Conservation (phyloP, 1,284 basidiomycete species). For the Puccinia triticina region DNA sequence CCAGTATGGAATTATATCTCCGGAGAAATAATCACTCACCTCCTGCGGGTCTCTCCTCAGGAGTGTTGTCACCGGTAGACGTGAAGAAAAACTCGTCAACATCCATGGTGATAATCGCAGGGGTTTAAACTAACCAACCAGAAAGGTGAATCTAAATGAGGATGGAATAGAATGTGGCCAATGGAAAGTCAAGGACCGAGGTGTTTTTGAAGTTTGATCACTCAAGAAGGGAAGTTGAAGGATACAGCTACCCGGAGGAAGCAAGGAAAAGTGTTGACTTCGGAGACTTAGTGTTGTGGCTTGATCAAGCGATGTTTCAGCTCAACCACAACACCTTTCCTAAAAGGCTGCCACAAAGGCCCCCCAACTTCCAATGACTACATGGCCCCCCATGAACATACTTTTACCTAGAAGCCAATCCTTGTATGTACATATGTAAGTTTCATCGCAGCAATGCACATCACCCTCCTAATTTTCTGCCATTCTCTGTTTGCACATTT, state of each 20-base stretch:
- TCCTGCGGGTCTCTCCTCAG: background rate
- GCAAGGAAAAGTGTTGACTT: background rate
- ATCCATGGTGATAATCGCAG: background rate
- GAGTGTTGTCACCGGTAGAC: background rate
- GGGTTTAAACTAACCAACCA: background rate
- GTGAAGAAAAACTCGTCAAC: constrained; percentile 2
- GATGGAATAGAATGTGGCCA: background rate
- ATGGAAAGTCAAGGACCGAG: no score
- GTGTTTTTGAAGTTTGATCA: no score
- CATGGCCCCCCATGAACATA: no score
- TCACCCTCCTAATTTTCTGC: no score
- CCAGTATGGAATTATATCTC: background rate
- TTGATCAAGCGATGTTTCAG: background rate
- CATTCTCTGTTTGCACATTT: no score
- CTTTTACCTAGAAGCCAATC: no score
- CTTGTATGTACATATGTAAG: no score
- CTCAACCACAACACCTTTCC: background rate
- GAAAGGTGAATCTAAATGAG: background rate
- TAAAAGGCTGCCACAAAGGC: background rate
- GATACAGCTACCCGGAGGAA: background rate
- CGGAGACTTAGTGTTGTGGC: background rate
- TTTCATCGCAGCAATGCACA: no score
- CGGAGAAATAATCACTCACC: background rate
- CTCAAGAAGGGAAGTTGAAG: background rate
- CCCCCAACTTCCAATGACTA: background rate